These are phyloP conservation scores for Vigna reflexopilosa DNA, from an alignment of 306 rosid species.

Conservation along the genomic window DNA sequence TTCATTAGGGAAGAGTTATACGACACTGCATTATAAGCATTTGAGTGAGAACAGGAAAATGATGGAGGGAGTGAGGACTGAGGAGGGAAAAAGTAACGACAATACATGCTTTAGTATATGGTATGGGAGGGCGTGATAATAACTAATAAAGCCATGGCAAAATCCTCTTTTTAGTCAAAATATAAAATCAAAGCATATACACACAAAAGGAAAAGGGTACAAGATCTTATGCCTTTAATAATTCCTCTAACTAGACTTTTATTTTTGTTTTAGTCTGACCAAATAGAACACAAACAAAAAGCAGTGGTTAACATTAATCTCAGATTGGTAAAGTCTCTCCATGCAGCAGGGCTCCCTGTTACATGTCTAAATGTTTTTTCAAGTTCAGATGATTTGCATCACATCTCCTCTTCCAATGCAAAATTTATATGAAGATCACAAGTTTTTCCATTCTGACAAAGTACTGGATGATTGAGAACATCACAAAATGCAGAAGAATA, in stretches of 20 bases:
- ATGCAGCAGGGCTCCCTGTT: neutral
- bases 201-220: constrained; percentile 45
- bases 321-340: constrained; percentile 25
- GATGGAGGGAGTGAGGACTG: constrained; percentile 42
- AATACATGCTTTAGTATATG: constrained; percentile 44
- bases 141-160: constrained; percentile 47
- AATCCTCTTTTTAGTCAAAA: constrained; percentile 61
- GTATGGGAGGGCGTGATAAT: constrained; percentile 45
- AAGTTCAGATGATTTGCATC: no score
- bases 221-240: constrained; percentile 62
- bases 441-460: neutral
- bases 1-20: constrained; percentile 38
- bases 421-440: constrained; percentile 11
- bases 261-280: constrained; percentile 47
- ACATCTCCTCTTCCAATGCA: neutral
- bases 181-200: constrained; percentile 50
- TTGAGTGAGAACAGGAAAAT: constrained; percentile 50
- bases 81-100: constrained; percentile 38
- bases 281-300: constrained; percentile 34
- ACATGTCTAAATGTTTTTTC: no score
- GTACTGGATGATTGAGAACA: neutral
- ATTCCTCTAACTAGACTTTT: constrained; percentile 56
- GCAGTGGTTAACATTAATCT: constrained; percentile 21
- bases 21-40: constrained; percentile 48
- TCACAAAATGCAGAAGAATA: neutral